phyloP scores from a whole-genome alignment of 73 alveolate species.

The Stentor coeruleus region DNA sequence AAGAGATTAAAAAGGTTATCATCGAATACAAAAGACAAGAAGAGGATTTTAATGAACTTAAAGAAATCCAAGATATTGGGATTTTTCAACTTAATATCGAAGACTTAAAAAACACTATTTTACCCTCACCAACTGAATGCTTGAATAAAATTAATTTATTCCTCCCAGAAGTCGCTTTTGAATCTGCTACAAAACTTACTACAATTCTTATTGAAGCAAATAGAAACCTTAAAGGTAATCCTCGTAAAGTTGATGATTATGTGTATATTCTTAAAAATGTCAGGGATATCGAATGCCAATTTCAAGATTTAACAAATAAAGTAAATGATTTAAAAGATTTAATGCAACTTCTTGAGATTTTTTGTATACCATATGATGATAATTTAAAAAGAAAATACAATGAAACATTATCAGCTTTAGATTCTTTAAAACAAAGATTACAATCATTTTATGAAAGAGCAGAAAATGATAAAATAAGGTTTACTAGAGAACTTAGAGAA shows the following conservation, averaged over 20 bases:
- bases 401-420: constrained; percentile 53
- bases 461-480: constrained; percentile 65
- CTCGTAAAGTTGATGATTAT: constrained; percentile 66
- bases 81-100: constrained; percentile 60
- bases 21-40: constrained; percentile 41
- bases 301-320: constrained; percentile 53
- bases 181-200: constrained; percentile 38
- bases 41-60: constrained; percentile 49
- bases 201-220: constrained; percentile 26
- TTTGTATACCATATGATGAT: constrained; percentile 61
- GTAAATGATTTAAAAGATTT: constrained; percentile 59
- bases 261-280: constrained; percentile 58
- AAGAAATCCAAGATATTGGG: constrained; percentile 52
- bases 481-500: constrained; percentile 61
- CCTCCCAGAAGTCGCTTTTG: constrained; percentile 48
- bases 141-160: constrained; percentile 37
- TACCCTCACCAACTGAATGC: constrained; percentile 45
- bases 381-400: constrained; percentile 53
- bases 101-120: constrained; percentile 46
- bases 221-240: constrained; percentile 43
- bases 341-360: constrained; percentile 62
- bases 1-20: constrained; percentile 52
- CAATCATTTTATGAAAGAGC: constrained; percentile 71
- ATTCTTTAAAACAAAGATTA: constrained; percentile 51
- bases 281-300: constrained; percentile 41